Percentiles rank a stretch among this genome's conserved stretches.
These are phyloP conservation scores for Fusarium torulosum DNA, from an alignment of 2,329 filamentous ascomycete species.

Conservation along the genomic window DNA sequence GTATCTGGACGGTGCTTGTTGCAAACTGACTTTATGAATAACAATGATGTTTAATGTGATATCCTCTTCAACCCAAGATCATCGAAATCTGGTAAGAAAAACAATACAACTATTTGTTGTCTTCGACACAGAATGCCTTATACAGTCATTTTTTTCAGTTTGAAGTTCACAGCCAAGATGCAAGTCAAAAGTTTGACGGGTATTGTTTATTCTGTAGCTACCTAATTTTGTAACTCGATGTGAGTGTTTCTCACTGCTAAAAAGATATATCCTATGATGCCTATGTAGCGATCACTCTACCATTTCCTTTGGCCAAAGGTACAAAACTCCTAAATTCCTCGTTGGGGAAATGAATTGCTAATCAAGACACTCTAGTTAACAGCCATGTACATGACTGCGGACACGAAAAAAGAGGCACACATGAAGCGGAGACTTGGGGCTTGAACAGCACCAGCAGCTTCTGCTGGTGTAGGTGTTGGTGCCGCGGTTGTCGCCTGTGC, in stretches of 20 bases:
- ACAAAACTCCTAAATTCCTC: slow-evolving; percentile 13
- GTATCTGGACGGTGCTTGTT: neutral
- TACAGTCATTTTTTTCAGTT: neutral
- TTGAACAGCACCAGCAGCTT: slow-evolving; percentile 32
- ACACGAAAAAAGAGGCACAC: slow-evolving; percentile 37
- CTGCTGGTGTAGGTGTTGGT: slow-evolving; percentile 22
- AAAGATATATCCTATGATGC: slow-evolving; percentile 20
- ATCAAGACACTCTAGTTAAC: slow-evolving; percentile 23
- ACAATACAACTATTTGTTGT: no score
- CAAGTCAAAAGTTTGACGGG: neutral
- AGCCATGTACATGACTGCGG: slow-evolving; percentile 33
- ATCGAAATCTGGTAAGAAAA: no score
- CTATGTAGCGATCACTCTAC: slow-evolving; percentile 13
- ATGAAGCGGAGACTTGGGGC: slow-evolving; percentile 30
- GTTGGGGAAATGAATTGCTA: neutral
- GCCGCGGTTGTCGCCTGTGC: slow-evolving; percentile 9
- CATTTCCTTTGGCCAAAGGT: slow-evolving; percentile 8
- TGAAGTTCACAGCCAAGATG: accelerated
- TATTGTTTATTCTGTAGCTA: slow-evolving; percentile 16
- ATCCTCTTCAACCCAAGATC: no score
- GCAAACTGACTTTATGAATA: no score
- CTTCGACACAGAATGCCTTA: no score
- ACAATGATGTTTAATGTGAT: no score
- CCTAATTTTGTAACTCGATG: neutral
- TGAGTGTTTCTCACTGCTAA: slow-evolving; percentile 14